Percentiles rank a stretch among this genome's conserved stretches.
These are phyloP conservation scores for Suhomyces sp. DNA, from an alignment of 805 yeast species.

Conservation along the genomic window DNA sequence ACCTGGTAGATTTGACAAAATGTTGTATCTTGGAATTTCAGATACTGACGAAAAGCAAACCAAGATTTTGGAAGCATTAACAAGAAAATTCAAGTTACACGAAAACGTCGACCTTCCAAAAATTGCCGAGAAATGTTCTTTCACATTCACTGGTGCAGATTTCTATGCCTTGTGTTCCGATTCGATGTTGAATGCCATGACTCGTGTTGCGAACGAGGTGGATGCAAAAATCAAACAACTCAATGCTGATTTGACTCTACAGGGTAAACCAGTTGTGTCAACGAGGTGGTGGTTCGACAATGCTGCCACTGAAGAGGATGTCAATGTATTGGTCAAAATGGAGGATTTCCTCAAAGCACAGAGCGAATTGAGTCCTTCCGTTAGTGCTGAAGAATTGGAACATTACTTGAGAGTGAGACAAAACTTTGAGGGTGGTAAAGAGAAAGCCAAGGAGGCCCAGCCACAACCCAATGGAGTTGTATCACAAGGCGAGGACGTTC, in stretches of 20 bases:
- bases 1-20: slow-evolving; percentile 94
- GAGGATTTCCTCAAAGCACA: slow-evolving; percentile 80
- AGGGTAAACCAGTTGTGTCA: slow-evolving; percentile 48
- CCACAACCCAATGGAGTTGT: slow-evolving; percentile 4
- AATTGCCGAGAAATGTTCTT: slow-evolving; percentile 74
- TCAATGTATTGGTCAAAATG: slow-evolving; percentile 62
- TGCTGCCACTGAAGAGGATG: slow-evolving; percentile 65
- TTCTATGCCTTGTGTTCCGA: slow-evolving; percentile 95
- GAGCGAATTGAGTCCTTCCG: slow-evolving; percentile 73
- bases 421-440: slow-evolving; percentile 73
- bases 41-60: slow-evolving; percentile 88
- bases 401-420: slow-evolving; percentile 80
- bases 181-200: slow-evolving; percentile 95
- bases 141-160: slow-evolving; percentile 96
- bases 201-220: slow-evolving; percentile 74
- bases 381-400: slow-evolving; percentile 78
- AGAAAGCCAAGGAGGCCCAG: slow-evolving; percentile 20
- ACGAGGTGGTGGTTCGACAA: slow-evolving; percentile 91
- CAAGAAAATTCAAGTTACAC: slow-evolving; percentile 72
- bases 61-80: slow-evolving; percentile 82
- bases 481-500: background rate
- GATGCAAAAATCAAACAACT: slow-evolving; percentile 60
- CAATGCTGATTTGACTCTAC: slow-evolving; percentile 37
- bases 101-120: slow-evolving; percentile 55
- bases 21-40: slow-evolving; percentile 89